Evolutionary conservation across 805 yeast species (phyloP).

Genomic region (Saccharomycopsis fibuligera): DNA sequence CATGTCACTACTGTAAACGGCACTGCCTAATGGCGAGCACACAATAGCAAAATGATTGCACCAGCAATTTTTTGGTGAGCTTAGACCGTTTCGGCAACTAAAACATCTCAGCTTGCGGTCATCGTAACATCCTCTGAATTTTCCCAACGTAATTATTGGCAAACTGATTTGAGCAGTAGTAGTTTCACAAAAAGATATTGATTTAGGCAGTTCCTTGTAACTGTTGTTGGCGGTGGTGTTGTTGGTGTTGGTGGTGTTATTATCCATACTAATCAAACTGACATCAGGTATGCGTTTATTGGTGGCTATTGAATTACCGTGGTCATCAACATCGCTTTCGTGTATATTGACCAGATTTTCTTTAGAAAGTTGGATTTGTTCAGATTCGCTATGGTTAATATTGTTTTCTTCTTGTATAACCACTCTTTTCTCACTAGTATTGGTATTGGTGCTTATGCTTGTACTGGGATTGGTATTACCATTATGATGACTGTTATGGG

Average conservation of each 20-base stretch:
- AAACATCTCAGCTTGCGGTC: constrained; percentile 25
- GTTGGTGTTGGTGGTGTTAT: neutral
- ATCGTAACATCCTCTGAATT: constrained; percentile 28
- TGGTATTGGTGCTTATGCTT: no score
- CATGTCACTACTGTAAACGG: neutral
- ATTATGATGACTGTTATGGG: no score
- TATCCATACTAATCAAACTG: neutral
- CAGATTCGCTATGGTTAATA: no score
- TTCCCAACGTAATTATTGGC: constrained; percentile 24
- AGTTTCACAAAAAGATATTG: neutral
- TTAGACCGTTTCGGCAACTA: constrained; percentile 2
- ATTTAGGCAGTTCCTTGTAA: neutral
- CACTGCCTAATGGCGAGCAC: constrained; percentile 19
- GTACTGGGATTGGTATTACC: no score
- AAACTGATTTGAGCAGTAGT: neutral
- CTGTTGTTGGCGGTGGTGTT: no score
- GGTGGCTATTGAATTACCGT: no score
- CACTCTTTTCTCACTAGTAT: no score
- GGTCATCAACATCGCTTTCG: no score
- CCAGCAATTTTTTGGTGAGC: constrained; percentile 12
- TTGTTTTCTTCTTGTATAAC: no score
- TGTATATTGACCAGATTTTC: no score
- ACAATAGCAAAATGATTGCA: constrained; percentile 20
- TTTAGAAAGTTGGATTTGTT: no score
- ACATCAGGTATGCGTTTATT: constrained; percentile 4